Conservation (phyloP, 2,329 filamentous ascomycete species). For the Neocucurbitaria cava region DNA sequence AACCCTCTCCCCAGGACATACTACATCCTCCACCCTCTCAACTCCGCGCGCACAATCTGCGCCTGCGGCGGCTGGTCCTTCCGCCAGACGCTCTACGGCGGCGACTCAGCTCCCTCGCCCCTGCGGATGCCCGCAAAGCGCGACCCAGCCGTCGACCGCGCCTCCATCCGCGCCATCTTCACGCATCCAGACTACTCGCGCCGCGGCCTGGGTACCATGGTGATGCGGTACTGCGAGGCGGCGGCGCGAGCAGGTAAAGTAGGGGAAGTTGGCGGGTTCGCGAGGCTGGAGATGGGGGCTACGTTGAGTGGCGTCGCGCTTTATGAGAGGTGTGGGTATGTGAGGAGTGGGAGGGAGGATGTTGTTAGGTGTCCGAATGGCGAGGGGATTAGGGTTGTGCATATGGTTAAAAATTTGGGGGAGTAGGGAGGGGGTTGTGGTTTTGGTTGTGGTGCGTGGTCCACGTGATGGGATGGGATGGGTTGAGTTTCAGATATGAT, state of each 20-base stretch:
- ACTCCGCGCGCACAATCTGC: slow-evolving; percentile 28
- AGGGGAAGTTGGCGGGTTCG: slow-evolving; percentile 28
- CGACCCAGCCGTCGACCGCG: slow-evolving; percentile 35
- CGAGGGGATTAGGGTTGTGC: slow-evolving; percentile 39
- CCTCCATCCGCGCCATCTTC: slow-evolving; percentile 47
- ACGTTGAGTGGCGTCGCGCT: slow-evolving; percentile 43
- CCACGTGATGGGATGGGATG: too few relatives aligned
- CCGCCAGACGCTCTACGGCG: slow-evolving; percentile 44
- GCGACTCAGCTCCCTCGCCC: slow-evolving; percentile 38
- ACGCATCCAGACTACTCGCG: slow-evolving; percentile 40
- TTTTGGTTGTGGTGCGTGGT: too few relatives aligned
- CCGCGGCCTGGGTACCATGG: slow-evolving; percentile 44
- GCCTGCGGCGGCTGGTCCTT: slow-evolving; percentile 49
- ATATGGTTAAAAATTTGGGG: slow-evolving; percentile 43
- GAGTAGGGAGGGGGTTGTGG: too few relatives aligned
- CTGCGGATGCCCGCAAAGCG: slow-evolving; percentile 40
- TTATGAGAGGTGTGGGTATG: slow-evolving; percentile 47
- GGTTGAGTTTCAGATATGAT: not conserved
- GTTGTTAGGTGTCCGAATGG: slow-evolving; percentile 43
- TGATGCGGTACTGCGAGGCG: slow-evolving; percentile 47
- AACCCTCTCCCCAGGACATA: slow-evolving; percentile 29
- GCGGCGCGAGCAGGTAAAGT: slow-evolving; percentile 27
- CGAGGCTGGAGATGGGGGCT: slow-evolving; percentile 44
- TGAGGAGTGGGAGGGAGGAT: slow-evolving; percentile 42
- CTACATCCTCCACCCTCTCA: slow-evolving; percentile 43